Evolutionary conservation across 306 rosid genomes (phyloP).

Genomic region (Cicer arietinum): DNA sequence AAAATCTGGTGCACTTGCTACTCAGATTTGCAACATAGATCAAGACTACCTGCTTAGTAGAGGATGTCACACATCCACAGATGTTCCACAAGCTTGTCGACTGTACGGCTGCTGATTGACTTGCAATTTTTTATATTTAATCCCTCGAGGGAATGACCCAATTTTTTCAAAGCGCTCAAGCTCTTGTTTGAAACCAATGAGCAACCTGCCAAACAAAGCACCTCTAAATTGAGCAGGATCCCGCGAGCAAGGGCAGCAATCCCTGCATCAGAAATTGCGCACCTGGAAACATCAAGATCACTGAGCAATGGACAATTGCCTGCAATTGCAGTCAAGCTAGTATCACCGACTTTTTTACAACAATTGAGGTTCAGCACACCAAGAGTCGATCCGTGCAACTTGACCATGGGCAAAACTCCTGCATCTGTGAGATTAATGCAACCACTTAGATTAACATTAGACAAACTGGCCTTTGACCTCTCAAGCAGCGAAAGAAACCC

Average conservation of each 20-base stretch:
- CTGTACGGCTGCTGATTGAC: constrained; percentile 58
- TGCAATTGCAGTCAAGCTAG: constrained; percentile 70
- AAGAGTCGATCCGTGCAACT: constrained; percentile 71
- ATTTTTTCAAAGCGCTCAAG: constrained; percentile 56
- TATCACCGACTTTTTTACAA: constrained; percentile 63
- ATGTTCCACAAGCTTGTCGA: constrained; percentile 61
- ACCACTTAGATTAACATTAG: constrained; percentile 71
- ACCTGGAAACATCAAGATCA: constrained; percentile 82
- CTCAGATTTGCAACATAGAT: constrained; percentile 8
- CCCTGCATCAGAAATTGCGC: constrained; percentile 73
- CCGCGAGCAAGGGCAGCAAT: constrained; percentile 63
- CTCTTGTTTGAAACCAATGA: constrained; percentile 64
- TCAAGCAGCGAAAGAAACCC: constrained; percentile 72
- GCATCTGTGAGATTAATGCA: constrained; percentile 75
- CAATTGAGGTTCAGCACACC: constrained; percentile 75
- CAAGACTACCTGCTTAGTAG: constrained; percentile 49
- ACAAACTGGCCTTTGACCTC: constrained; percentile 69
- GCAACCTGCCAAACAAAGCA: constrained; percentile 83
- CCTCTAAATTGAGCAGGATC: constrained; percentile 58
- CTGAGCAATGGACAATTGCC: constrained; percentile 62
- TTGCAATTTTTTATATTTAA: constrained; percentile 81
- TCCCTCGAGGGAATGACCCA: constrained; percentile 75
- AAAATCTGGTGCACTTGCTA: constrained; percentile 22
- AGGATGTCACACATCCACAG: constrained; percentile 88
- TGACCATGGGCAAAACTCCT: constrained; percentile 58